These are phyloP conservation scores for Fraxinus angustifolia DNA, from an alignment of 305 asterid species.

Conservation along the genomic window DNA sequence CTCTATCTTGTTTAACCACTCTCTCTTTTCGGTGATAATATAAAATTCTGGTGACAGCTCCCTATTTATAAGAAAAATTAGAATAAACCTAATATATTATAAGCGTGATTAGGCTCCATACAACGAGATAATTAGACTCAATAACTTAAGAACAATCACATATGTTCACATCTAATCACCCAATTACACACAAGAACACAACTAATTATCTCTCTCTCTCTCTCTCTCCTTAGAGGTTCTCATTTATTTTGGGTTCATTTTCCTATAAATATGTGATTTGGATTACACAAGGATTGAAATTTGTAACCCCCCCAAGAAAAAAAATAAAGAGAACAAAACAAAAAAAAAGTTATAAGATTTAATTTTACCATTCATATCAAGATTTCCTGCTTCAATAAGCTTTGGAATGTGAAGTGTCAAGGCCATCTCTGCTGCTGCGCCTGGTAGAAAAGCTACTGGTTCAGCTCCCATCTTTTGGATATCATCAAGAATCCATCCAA, in stretches of 20 bases:
- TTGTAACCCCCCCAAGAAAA: neutral
- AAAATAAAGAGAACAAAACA: neutral
- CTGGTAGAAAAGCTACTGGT: conserved; percentile 30
- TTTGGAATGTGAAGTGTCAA: neutral
- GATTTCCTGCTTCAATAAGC: neutral
- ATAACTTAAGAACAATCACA: no score
- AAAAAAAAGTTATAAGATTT: neutral
- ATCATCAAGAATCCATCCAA: conserved; percentile 40
- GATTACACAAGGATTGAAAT: neutral
- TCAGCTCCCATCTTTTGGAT: conserved; percentile 34
- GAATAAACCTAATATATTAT: no score
- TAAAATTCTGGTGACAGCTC: neutral
- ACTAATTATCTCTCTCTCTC: no score
- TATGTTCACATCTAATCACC: neutral
- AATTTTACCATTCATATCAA: neutral
- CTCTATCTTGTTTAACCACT: no score
- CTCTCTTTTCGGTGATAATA: no score
- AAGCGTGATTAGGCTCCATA: neutral
- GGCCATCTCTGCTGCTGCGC: conserved; percentile 33
- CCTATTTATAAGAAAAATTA: neutral
- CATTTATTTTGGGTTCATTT: neutral
- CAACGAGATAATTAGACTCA: neutral
- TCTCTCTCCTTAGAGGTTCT: neutral
- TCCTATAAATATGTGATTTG: neutral
- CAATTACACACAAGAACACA: neutral